Percentiles rank a stretch among this genome's conserved stretches.
phyloP scores from a whole-genome alignment of 495 filamentous ascomycete genomes.

The Endocarpon pusillum region DNA sequence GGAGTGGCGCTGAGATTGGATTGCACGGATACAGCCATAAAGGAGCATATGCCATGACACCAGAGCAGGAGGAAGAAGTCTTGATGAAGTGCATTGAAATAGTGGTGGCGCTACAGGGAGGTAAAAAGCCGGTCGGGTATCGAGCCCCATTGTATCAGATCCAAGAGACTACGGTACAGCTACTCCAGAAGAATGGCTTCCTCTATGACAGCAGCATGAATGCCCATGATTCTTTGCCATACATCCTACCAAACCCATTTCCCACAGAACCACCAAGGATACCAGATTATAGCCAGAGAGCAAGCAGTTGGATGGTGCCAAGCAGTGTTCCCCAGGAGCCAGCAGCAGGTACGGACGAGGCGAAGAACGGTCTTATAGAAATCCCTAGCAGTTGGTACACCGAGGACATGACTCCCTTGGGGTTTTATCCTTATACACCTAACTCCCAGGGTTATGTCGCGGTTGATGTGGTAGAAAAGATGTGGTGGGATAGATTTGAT shows the following conservation, averaged over 20 bases:
- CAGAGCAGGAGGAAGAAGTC: slow-evolving; percentile 39
- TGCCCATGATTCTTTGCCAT: slow-evolving; percentile 6
- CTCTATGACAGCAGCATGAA: slow-evolving; percentile 8
- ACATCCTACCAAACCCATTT: slow-evolving; percentile 1
- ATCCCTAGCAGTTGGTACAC: slow-evolving; percentile 39
- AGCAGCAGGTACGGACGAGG: neutral
- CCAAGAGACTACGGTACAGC: slow-evolving; percentile 33
- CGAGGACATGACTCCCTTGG: slow-evolving; percentile 41
- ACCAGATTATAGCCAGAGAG: slow-evolving; percentile 26
- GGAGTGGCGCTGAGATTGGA: slow-evolving; percentile 39
- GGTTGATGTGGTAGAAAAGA: slow-evolving; percentile 30
- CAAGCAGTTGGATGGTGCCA: slow-evolving; percentile 42
- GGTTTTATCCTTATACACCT: slow-evolving; percentile 29
- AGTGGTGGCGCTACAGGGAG: slow-evolving; percentile 24
- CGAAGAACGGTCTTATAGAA: slow-evolving; percentile 25
- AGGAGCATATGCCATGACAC: slow-evolving; percentile 35
- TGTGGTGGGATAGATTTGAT: slow-evolving; percentile 36
- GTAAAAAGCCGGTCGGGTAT: slow-evolving; percentile 37
- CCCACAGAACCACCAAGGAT: neutral
- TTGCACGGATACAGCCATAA: slow-evolving; percentile 47
- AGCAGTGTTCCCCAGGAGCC: slow-evolving; percentile 18
- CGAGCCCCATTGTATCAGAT: slow-evolving; percentile 42
- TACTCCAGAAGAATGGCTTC: slow-evolving; percentile 38
- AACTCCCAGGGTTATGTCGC: slow-evolving; percentile 39
- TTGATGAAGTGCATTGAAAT: slow-evolving; percentile 35